Conservation (phyloP, 2,329 filamentous ascomycete species). For the Paracoccidioides brasiliensis region DNA sequence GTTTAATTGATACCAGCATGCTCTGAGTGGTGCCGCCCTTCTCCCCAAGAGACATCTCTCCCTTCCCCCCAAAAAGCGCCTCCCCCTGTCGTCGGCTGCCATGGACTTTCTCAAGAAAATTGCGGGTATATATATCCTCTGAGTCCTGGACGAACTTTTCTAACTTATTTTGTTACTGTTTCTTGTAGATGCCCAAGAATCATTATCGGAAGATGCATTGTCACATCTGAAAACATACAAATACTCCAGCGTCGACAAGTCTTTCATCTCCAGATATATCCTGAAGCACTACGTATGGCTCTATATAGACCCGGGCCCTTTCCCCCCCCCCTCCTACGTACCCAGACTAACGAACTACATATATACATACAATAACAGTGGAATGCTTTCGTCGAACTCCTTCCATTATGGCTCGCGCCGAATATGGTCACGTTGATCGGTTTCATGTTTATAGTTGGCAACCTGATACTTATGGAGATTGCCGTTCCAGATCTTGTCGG, state of each 20-base stretch:
- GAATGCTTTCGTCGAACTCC: constrained; percentile 85
- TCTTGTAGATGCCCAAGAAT: constrained; percentile 34
- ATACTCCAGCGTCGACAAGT: constrained; percentile 95
- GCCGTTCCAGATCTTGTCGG: constrained; percentile 83
- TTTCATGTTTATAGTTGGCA: constrained; percentile 84
- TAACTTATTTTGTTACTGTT: not conserved
- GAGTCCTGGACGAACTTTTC: not conserved
- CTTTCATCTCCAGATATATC: constrained; percentile 83
- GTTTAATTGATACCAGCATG: not conserved
- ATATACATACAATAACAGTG: constrained; percentile 45
- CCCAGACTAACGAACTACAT: constrained; percentile 4
- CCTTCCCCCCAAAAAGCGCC: not conserved
- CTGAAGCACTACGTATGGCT: constrained; percentile 79
- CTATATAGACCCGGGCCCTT: constrained; percentile 5
- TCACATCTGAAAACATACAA: constrained; percentile 90
- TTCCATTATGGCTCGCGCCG: constrained; percentile 92
- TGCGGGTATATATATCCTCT: not conserved
- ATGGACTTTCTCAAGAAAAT: constrained; percentile 4
- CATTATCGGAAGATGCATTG: constrained; percentile 77
- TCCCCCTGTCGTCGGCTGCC: not conserved
- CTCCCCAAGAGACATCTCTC: not conserved
- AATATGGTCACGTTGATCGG: constrained; percentile 95
- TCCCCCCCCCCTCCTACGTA: constrained; percentile 4
- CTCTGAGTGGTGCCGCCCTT: not conserved
- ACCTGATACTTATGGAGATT: constrained; percentile 61